Percentiles rank a stretch among this genome's conserved stretches.
phyloP scores from a whole-genome alignment of 2,329 filamentous ascomycete genomes.

The Alternaria gaisen region DNA sequence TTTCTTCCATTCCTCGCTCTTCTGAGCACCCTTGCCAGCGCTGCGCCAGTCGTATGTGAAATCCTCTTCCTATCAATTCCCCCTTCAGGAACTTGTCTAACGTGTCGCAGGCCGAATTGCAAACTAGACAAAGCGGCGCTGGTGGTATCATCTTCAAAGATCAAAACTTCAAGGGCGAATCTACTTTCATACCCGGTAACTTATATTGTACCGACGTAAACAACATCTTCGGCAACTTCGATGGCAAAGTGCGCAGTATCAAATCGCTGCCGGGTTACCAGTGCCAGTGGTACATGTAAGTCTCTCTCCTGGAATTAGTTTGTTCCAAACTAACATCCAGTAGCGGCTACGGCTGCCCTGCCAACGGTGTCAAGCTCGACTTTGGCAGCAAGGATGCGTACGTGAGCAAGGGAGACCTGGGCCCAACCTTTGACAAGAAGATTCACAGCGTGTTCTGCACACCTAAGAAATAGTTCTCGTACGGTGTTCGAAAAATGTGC shows the following conservation, averaged over 20 bases:
- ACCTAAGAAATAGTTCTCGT: neutral
- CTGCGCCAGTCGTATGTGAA: constrained; percentile 12
- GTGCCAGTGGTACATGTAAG: constrained; percentile 35
- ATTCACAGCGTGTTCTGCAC: neutral
- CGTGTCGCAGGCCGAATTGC: neutral
- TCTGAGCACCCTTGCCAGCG: constrained; percentile 17
- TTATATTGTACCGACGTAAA: constrained; percentile 25
- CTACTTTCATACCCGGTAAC: constrained; percentile 20
- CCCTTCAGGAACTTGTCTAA: neutral
- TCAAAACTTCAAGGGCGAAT: constrained; percentile 11
- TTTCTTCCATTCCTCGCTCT: constrained; percentile 19
- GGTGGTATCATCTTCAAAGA: constrained; percentile 25
- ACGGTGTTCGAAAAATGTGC: neutral
- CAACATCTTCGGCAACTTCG: constrained; percentile 31
- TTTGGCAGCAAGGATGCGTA: constrained; percentile 5
- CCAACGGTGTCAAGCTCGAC: constrained; percentile 3
- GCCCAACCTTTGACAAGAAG: neutral
- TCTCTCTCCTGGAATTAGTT: neutral
- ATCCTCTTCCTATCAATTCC: neutral
- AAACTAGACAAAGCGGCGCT: constrained; percentile 5
- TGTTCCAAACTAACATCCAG: neutral
- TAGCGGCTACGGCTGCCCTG: constrained; percentile 7
- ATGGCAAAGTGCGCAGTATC: constrained; percentile 26
- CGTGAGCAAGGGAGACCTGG: neutral
- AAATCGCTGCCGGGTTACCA: constrained; percentile 21